Percentiles rank a stretch among this genome's conserved stretches.
These are phyloP conservation scores for Lepiota venenata DNA, from an alignment of 768 basidiomycete genomes.

Conservation along the genomic window DNA sequence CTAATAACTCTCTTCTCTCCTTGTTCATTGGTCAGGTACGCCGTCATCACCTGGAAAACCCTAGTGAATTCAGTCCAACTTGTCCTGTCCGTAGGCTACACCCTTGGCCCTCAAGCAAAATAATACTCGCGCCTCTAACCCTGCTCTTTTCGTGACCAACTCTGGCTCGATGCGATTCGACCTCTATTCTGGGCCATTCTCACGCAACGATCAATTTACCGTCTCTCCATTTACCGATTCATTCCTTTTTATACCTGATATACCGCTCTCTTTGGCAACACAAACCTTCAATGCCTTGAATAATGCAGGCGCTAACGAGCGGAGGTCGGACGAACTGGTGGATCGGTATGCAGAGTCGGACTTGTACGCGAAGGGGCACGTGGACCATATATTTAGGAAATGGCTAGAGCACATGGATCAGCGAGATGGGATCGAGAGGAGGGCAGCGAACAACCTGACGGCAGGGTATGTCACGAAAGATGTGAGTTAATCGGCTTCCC, in stretches of 20 bases:
- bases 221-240: constrained; percentile 65
- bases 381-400: constrained; percentile 43
- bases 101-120: constrained; percentile 57
- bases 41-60: constrained; percentile 12
- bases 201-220: constrained; percentile 78
- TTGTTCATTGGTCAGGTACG: constrained; percentile 48
- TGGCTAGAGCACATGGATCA: constrained; percentile 62
- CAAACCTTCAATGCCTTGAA: constrained; percentile 54
- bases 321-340: constrained; percentile 25
- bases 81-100: constrained; percentile 33
- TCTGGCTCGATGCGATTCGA: constrained; percentile 66
- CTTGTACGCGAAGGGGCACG: constrained; percentile 45
- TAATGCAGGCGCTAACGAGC: constrained; percentile 35
- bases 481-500: constrained; percentile 31
- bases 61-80: not conserved
- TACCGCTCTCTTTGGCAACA: constrained; percentile 48
- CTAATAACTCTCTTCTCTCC: constrained; percentile 55
- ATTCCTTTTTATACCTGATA: constrained; percentile 59
- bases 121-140: constrained; percentile 56
- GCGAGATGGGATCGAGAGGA: constrained; percentile 31
- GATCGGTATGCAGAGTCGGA: constrained; percentile 31
- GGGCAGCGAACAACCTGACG: constrained; percentile 51
- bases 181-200: constrained; percentile 66
- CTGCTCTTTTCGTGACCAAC: constrained; percentile 64
- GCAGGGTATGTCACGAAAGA: constrained; percentile 76